Base-by-base conservation (phyloP, 1,284 basidiomycete genomes). In the Sutorius eximius region DNA sequence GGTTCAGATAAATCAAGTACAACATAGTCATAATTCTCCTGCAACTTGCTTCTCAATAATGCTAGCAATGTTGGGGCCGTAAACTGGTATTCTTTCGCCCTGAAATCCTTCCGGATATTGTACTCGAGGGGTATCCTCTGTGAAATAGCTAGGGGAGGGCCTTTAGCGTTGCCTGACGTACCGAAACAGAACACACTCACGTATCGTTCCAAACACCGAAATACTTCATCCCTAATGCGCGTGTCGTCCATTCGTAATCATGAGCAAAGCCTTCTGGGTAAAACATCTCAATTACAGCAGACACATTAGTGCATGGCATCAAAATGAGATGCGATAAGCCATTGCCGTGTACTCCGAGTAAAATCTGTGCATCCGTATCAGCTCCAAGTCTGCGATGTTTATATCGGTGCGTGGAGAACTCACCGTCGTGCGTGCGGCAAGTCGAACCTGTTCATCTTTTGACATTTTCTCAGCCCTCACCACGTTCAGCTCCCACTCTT, bases 201-300 rank as follows among this genome's bases (percentile, higher is more conserved):
- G 81, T 82, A 71, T 88, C 81, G 57, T 88, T 86, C 89, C 90
- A 91, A 54, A 92, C 77, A 3, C 83, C 85, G 62, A 85, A 88
- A 71, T 93, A 83, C n/a, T 71, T 76, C 75, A 91, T 86, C 11
- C 87, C 87, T 24, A 93, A 73, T 0, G 88, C 83, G 36, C 82
- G 74, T 1, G 89, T 73, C 2, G 86, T 87, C 82, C 85, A 87
- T 68, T 90, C 82, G 67, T 93, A 93, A 68, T 93, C 90, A 62
- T 87, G 82, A 34, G 90, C 86, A 69, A 90, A 93, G 0, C 91
- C 91, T 6, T 71, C 76, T 6, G 89, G 87, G 64, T 77, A 89
- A 73, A 93, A 91, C 41, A 94, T 83, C 72, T 93, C 91, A 63
- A 94, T 88, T 18, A 91, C 87, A 2, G 85, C 82, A 18, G 86